Conservation (phyloP, 2,329 filamentous ascomycete genomes). For the Passalora sequoiae region DNA sequence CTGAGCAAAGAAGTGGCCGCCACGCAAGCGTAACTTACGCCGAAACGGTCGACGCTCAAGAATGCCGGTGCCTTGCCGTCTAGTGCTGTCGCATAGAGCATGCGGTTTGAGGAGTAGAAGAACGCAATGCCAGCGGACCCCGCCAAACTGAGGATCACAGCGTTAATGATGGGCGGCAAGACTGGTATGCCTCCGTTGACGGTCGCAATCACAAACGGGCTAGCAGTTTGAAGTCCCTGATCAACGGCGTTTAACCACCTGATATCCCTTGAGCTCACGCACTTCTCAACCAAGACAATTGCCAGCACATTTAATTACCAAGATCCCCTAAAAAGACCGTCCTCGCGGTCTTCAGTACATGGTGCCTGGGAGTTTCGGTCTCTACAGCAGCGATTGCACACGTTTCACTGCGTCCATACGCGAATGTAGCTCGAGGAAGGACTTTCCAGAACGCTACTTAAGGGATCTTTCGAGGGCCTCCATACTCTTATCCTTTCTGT, state of each 20-base stretch:
- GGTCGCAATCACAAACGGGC: conserved; percentile 57
- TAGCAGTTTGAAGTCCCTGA: conserved; percentile 35
- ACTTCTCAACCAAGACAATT: conserved; percentile 35
- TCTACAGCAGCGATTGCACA: conserved; percentile 40
- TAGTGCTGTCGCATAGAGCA: too few relatives aligned
- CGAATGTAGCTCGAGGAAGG: conserved; percentile 32
- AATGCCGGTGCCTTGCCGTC: too few relatives aligned
- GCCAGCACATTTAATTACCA: conserved; percentile 42
- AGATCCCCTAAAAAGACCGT: conserved; percentile 43
- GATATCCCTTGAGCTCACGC: conserved; percentile 39
- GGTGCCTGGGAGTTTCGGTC: conserved; percentile 24
- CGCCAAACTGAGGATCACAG: too few relatives aligned
- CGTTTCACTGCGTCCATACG: conserved; percentile 29
- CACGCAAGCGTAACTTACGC: too few relatives aligned
- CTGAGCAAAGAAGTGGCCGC: too few relatives aligned
- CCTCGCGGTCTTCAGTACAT: conserved; percentile 36
- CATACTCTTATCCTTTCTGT: too few relatives aligned
- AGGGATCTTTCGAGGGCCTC: conserved; percentile 38
- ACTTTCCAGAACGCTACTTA: conserved; percentile 38
- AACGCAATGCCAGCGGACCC: too few relatives aligned
- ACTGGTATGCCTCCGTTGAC: conserved; percentile 57
- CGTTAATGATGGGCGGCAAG: conserved; percentile 63
- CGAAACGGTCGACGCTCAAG: too few relatives aligned
- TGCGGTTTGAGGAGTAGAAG: too few relatives aligned
- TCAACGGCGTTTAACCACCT: conserved; percentile 26